phyloP scores from a whole-genome alignment of 2,329 filamentous ascomycete genomes.

The Alternaria sp. region DNA sequence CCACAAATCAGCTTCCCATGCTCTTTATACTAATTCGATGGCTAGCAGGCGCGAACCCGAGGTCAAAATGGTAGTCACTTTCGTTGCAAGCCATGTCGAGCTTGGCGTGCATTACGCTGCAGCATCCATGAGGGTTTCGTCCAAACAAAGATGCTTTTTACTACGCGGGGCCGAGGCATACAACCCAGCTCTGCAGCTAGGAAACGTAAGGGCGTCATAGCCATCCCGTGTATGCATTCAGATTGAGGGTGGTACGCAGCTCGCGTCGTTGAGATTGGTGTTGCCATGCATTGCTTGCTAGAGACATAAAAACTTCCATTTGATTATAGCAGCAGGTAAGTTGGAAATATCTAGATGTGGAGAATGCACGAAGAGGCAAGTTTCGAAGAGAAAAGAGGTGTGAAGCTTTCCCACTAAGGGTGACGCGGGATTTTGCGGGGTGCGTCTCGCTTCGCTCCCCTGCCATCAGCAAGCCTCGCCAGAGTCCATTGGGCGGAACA shows the following conservation, averaged over 20 bases:
- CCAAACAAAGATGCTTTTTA: not conserved
- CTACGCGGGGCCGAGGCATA: constrained; percentile 4
- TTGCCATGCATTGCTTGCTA: not conserved
- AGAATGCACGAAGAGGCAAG: not conserved
- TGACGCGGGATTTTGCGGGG: not conserved
- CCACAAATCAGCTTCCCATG: not conserved
- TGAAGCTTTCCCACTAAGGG: not conserved
- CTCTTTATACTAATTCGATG: not conserved
- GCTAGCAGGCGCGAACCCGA: not conserved
- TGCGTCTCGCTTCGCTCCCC: not conserved
- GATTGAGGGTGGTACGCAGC: not conserved
- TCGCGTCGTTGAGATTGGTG: not conserved
- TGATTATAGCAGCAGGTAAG: not conserved
- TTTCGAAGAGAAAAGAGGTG: not conserved
- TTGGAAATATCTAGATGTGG: rapidly evolving
- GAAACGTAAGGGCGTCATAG: constrained; percentile 3
- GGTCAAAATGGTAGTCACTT: not conserved
- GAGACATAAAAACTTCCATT: not conserved
- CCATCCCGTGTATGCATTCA: not conserved
- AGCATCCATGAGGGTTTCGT: not conserved
- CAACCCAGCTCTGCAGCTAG: not conserved
- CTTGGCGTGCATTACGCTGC: not conserved
- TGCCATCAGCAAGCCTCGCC: not conserved
- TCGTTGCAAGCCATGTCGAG: not conserved
- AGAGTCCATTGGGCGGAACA: not conserved